phyloP scores from a whole-genome alignment of 1,139 yeast genomes.

The Blastobotrys raffinosifermentans region DNA sequence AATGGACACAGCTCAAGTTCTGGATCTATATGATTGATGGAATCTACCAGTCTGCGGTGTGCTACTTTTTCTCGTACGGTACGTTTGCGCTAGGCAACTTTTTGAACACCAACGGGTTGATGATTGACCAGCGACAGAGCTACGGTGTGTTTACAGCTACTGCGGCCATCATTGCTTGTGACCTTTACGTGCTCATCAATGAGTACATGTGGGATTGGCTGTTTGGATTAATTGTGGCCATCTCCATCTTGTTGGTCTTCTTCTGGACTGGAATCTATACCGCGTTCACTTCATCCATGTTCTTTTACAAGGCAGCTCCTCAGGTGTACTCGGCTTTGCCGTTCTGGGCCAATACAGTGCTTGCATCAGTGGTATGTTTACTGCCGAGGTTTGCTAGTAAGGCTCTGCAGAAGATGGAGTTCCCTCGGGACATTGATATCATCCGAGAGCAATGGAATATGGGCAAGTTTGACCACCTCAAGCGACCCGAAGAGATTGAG shows the following conservation, averaged over 20 bases:
- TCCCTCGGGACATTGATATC: slow-evolving; percentile 78
- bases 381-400: slow-evolving; percentile 71
- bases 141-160: slow-evolving; percentile 78
- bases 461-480: slow-evolving; percentile 16
- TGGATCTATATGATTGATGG: slow-evolving; percentile 84
- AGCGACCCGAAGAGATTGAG: slow-evolving; percentile 6
- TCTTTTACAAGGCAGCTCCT: slow-evolving; percentile 73
- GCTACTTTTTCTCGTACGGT: slow-evolving; percentile 81
- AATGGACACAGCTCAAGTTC: slow-evolving; percentile 76
- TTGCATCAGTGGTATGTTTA: slow-evolving; percentile 67
- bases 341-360: slow-evolving; percentile 76
- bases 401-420: slow-evolving; percentile 50
- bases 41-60: slow-evolving; percentile 75
- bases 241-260: slow-evolving; percentile 66
- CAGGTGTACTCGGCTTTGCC: slow-evolving; percentile 65
- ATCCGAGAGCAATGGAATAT: slow-evolving; percentile 54
- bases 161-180: slow-evolving; percentile 76
- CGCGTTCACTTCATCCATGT: slow-evolving; percentile 50
- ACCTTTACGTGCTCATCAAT: slow-evolving; percentile 70
- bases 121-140: slow-evolving; percentile 74
- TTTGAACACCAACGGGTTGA: slow-evolving; percentile 57
- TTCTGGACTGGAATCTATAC: slow-evolving; percentile 96
- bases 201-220: slow-evolving; percentile 96
- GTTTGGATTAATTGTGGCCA: slow-evolving; percentile 52
- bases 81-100: slow-evolving; percentile 53